Percentiles rank a stretch among this genome's conserved stretches.
Evolutionary conservation across 2,329 filamentous ascomycete genomes (phyloP).

Genomic region (Fusarium humuli): DNA sequence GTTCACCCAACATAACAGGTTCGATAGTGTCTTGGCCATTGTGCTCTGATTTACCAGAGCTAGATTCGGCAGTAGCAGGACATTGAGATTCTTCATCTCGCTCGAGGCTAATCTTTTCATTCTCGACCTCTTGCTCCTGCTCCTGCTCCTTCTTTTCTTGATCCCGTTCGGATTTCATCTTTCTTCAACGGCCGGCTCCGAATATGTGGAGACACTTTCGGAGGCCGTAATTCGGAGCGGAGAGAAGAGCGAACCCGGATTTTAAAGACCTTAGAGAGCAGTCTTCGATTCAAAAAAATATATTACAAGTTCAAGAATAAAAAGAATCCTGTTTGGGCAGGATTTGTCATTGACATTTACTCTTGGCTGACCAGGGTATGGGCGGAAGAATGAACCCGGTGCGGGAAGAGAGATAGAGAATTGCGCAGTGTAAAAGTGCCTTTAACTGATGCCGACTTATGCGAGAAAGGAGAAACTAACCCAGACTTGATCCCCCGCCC

Average conservation of each 20-base stretch:
- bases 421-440: conserved; percentile 4
- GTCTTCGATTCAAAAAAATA: not conserved
- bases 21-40: conserved; percentile 35
- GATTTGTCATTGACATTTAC: not conserved
- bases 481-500: conserved; percentile 2
- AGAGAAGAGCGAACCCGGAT: conserved; percentile 5
- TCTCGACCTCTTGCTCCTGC: not conserved
- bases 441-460: conserved; percentile 16
- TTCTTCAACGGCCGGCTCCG: conserved; percentile 33
- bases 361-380: not conserved
- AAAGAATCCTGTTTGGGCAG: not conserved
- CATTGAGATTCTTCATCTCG: conserved; percentile 19
- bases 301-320: not conserved
- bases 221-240: conserved; percentile 21
- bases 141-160: conserved; percentile 1
- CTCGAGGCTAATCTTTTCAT: conserved; percentile 36
- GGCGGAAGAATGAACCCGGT: conserved; percentile 37
- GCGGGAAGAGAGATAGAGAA: conserved; percentile 1
- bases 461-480: conserved; percentile 6
- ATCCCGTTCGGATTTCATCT: conserved; percentile 27
- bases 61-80: conserved; percentile 27
- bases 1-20: conserved; percentile 40
- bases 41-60: conserved; percentile 26
- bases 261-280: not conserved
- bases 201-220: conserved; percentile 36